Evolutionary conservation across 768 basidiomycete species (phyloP).

Genomic region (Stropharia rugosoannulata): DNA sequence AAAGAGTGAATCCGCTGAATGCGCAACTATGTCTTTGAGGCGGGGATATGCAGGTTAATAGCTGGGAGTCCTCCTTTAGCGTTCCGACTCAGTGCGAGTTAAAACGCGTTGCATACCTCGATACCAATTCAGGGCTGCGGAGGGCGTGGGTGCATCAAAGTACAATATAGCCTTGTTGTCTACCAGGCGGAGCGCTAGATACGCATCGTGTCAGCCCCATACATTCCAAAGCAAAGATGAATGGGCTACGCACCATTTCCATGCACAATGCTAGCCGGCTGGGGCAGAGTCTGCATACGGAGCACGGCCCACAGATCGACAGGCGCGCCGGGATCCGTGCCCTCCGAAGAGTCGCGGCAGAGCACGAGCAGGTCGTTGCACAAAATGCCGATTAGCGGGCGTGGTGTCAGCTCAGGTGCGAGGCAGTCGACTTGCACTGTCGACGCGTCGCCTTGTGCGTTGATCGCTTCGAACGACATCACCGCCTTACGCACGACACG

Average conservation of each 20-base stretch:
- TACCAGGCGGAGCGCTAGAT: slow-evolving; percentile 76
- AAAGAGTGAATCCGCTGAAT: not conserved
- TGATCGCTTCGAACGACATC: slow-evolving; percentile 78
- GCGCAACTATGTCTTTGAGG: slow-evolving; percentile 60
- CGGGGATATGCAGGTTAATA: slow-evolving; percentile 86
- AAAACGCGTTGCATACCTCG: slow-evolving; percentile 53
- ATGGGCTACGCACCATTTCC: slow-evolving; percentile 61
- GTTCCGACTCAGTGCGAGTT: not conserved
- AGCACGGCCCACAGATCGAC: slow-evolving; percentile 98
- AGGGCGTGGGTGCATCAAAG: slow-evolving; percentile 81
- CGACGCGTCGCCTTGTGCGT: slow-evolving; percentile 73
- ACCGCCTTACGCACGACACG: slow-evolving; percentile 88
- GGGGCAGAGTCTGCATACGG: slow-evolving; percentile 90
- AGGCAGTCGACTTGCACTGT: slow-evolving; percentile 90
- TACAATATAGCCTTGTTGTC: slow-evolving; percentile 92
- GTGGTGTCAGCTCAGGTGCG: slow-evolving; percentile 80
- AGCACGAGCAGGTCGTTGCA: slow-evolving; percentile 94
- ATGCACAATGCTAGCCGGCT: slow-evolving; percentile 88
- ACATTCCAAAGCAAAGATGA: not conserved
- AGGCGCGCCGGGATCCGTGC: slow-evolving; percentile 65
- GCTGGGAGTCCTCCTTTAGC: slow-evolving; percentile 40
- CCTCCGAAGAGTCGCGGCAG: slow-evolving; percentile 83
- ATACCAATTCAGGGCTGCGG: slow-evolving; percentile 88
- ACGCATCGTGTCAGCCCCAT: not conserved
- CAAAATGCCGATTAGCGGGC: slow-evolving; percentile 76